Percentiles rank a stretch among this genome's conserved stretches.
These are phyloP conservation scores for Lichtheimia ramosa DNA, from an alignment of 371 early-diverging fungal genomes.

Conservation along the genomic window DNA sequence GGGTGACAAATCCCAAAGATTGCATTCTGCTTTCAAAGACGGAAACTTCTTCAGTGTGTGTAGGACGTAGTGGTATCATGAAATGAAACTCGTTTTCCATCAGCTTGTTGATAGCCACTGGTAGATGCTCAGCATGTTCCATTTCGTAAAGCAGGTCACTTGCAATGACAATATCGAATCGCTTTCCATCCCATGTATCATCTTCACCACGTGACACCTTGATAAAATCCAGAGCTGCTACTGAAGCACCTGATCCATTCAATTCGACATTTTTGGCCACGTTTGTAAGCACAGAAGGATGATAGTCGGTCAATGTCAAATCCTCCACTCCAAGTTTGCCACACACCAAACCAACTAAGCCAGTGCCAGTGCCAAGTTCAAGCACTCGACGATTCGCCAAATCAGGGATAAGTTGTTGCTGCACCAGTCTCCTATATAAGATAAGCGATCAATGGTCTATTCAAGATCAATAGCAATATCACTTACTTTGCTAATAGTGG, in stretches of 20 bases:
- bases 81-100: constrained; percentile 44
- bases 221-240: constrained; percentile 42
- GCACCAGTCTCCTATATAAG: constrained; percentile 32
- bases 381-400: constrained; percentile 20
- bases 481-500: constrained; percentile 51
- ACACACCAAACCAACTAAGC: constrained; percentile 47
- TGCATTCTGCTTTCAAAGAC: constrained; percentile 39
- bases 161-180: constrained; percentile 43
- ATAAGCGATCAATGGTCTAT: neutral
- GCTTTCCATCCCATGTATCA: constrained; percentile 22
- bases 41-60: constrained; percentile 38
- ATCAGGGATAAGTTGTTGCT: constrained; percentile 39
- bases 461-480: neutral
- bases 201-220: constrained; percentile 23
- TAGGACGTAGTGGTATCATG: constrained; percentile 44
- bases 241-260: constrained; percentile 27
- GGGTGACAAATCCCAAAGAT: constrained; percentile 20
- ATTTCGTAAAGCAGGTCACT: constrained; percentile 50
- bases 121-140: constrained; percentile 47
- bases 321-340: constrained; percentile 37
- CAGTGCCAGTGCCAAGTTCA: constrained; percentile 50
- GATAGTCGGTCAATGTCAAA: constrained; percentile 46
- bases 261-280: constrained; percentile 41
- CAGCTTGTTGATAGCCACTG: constrained; percentile 35
- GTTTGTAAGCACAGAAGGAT: constrained; percentile 44